Conservation (phyloP, 805 yeast genomes). For the Ogataea zsoltii region DNA sequence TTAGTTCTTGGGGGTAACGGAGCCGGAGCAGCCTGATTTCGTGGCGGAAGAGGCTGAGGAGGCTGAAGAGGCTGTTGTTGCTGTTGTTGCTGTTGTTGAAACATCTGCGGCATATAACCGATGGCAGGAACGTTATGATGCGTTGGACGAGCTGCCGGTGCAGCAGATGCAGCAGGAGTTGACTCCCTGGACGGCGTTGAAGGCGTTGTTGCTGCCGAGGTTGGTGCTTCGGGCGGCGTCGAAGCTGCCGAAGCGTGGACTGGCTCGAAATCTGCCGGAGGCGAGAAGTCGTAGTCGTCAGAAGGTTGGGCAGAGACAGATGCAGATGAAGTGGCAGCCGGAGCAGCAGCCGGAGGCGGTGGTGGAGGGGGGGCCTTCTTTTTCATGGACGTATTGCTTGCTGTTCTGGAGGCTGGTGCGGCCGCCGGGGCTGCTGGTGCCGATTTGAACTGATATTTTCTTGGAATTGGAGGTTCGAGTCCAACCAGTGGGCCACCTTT, state of each 20-base stretch:
- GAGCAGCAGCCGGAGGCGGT: slow-evolving; percentile 31
- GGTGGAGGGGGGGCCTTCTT: slow-evolving; percentile 43
- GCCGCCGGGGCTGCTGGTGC: slow-evolving; percentile 3
- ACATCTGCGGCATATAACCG: slow-evolving; percentile 15
- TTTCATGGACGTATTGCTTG: slow-evolving; percentile 8
- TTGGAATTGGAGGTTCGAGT: slow-evolving; percentile 80
- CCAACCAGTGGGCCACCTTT: slow-evolving; percentile 83
- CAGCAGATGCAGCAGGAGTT: slow-evolving; percentile 1
- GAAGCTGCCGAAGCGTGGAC: neutral
- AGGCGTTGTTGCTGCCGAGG: neutral
- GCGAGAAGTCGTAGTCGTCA: slow-evolving; percentile 9
- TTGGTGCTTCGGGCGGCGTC: neutral
- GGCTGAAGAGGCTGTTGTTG: slow-evolving; percentile 9
- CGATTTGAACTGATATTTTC: slow-evolving; percentile 45
- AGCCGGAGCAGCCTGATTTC: slow-evolving; percentile 15
- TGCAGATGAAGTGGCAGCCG: slow-evolving; percentile 17
- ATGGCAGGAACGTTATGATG: slow-evolving; percentile 25
- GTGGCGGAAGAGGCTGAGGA: slow-evolving; percentile 7
- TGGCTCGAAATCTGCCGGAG: slow-evolving; percentile 11
- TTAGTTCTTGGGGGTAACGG: slow-evolving; percentile 29
- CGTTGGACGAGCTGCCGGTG: slow-evolving; percentile 25
- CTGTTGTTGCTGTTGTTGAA: slow-evolving; percentile 6
- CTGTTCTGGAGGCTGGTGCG: neutral
- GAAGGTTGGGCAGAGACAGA: neutral
- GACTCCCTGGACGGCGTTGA: neutral